Evolutionary conservation across 176 grass and related monocot genomes (phyloP).

Genomic region (Ananas comosus): DNA sequence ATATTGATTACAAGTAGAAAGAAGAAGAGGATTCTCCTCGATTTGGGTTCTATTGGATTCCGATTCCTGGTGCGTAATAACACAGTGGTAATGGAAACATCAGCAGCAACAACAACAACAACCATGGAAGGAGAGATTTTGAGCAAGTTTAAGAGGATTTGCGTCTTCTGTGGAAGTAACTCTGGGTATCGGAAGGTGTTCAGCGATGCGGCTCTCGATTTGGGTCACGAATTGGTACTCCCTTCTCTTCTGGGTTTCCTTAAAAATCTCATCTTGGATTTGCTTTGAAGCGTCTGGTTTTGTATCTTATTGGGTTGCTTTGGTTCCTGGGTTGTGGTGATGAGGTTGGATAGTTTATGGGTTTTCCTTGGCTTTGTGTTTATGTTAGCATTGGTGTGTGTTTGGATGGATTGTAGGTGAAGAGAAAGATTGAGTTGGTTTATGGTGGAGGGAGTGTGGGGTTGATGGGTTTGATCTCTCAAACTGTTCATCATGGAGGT

Average conservation of each 20-base stretch:
- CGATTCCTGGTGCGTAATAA: slow-evolving; percentile 5
- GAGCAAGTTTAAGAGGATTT: slow-evolving; percentile 70
- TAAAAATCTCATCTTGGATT: slow-evolving; percentile 6
- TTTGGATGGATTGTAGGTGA: slow-evolving; percentile 38
- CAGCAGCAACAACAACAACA: slow-evolving; percentile 20
- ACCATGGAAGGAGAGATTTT: slow-evolving; percentile 23
- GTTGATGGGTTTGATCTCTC: slow-evolving; percentile 92
- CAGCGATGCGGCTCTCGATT: slow-evolving; percentile 74
- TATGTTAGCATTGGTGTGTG: slow-evolving; percentile 10
- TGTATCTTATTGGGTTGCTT: not conserved
- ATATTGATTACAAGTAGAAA: not conserved
- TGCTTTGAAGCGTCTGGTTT: not conserved
- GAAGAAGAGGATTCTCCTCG: not conserved
- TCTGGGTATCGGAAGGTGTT: slow-evolving; percentile 65
- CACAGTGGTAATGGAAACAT: slow-evolving; percentile 26
- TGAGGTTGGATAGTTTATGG: not conserved
- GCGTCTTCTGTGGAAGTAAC: slow-evolving; percentile 99
- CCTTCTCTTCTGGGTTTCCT: not conserved
- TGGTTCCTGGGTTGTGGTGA: not conserved
- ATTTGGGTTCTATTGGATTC: slow-evolving; percentile 2
- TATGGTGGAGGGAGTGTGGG: slow-evolving; percentile 95
- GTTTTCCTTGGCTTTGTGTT: slow-evolving; percentile 6
- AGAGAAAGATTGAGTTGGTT: slow-evolving; percentile 67
- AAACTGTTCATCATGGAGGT: slow-evolving; percentile 71
- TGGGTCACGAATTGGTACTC: slow-evolving; percentile 80